These are phyloP conservation scores for Acanthamoeba lugdunensis DNA, from an alignment of 208 protist species.

Conservation along the genomic window DNA sequence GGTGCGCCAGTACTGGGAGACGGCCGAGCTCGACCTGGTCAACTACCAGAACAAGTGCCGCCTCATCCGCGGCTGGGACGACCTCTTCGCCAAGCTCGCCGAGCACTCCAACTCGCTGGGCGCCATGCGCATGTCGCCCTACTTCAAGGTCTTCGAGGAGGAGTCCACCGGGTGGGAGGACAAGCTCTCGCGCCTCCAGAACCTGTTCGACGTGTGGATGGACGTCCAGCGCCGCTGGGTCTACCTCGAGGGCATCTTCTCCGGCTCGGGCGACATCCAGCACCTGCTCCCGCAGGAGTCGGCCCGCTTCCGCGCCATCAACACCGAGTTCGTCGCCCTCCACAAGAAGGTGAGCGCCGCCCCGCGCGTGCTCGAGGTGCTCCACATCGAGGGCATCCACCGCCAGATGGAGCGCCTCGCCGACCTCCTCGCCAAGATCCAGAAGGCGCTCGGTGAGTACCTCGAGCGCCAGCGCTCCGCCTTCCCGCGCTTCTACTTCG, in stretches of 20 bases:
- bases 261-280: conserved; percentile 94
- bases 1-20: conserved; percentile 93
- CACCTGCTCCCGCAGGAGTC: conserved; percentile 95
- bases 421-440: conserved; percentile 93
- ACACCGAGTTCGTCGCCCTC: conserved; percentile 93
- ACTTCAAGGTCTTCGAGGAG: conserved; percentile 93
- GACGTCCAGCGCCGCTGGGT: conserved; percentile 97
- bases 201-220: conserved; percentile 94
- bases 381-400: conserved; percentile 89
- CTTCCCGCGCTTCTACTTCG: conserved; percentile 99
- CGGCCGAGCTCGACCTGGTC: conserved; percentile 93
- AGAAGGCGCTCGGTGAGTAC: conserved; percentile 96
- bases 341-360: conserved; percentile 90
- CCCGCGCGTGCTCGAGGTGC: conserved; percentile 93
- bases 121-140: conserved; percentile 96
- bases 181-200: conserved; percentile 92
- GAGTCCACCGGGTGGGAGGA: conserved; percentile 92
- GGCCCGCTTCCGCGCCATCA: conserved; percentile 92
- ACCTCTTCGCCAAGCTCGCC: conserved; percentile 92
- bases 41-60: conserved; percentile 94
- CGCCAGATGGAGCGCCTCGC: conserved; percentile 92
- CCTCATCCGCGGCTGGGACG: conserved; percentile 97
- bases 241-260: conserved; percentile 96
- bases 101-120: conserved; percentile 94
- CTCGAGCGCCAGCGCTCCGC: conserved; percentile 95